These are phyloP conservation scores for Coemansia sp. DNA, from an alignment of 192 early-diverging fungal genomes.

Conservation along the genomic window DNA sequence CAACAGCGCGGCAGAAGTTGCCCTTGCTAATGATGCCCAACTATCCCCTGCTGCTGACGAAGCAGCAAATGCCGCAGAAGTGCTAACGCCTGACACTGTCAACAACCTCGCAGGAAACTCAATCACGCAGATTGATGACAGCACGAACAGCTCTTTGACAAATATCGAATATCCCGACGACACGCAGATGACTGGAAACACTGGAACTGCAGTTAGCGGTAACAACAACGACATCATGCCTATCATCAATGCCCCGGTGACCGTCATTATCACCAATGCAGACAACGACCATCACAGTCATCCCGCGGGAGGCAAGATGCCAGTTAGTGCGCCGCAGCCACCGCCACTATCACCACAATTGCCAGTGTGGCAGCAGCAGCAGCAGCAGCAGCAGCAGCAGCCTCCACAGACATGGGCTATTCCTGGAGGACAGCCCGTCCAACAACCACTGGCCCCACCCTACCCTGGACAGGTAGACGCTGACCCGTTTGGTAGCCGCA, in stretches of 20 bases:
- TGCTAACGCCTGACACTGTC: constrained; percentile 2
- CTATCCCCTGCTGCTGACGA: neutral
- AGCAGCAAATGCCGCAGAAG: neutral
- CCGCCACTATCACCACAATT: neutral
- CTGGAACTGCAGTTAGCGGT: constrained; percentile 45
- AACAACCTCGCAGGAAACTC: constrained; percentile 41
- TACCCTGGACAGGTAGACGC: neutral
- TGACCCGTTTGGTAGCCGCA: constrained; percentile 8
- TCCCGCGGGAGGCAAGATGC: neutral
- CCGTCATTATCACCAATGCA: constrained; percentile 38
- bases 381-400: constrained; percentile 8
- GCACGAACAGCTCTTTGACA: constrained; percentile 22
- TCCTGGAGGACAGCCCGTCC: neutral
- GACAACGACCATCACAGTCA: neutral
- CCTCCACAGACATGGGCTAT: neutral
- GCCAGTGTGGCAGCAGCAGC: constrained; percentile 6
- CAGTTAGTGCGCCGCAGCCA: neutral
- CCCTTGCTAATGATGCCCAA: neutral
- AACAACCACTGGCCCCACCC: neutral
- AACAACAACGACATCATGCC: constrained; percentile 51
- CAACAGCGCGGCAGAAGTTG: neutral
- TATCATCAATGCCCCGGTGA: constrained; percentile 51
- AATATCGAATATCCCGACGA: constrained; percentile 36
- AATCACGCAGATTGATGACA: constrained; percentile 36
- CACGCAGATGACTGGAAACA: constrained; percentile 39